These are phyloP conservation scores for Grosmannia clavigera DNA, from an alignment of 2,329 filamentous ascomycete species.

Conservation along the genomic window DNA sequence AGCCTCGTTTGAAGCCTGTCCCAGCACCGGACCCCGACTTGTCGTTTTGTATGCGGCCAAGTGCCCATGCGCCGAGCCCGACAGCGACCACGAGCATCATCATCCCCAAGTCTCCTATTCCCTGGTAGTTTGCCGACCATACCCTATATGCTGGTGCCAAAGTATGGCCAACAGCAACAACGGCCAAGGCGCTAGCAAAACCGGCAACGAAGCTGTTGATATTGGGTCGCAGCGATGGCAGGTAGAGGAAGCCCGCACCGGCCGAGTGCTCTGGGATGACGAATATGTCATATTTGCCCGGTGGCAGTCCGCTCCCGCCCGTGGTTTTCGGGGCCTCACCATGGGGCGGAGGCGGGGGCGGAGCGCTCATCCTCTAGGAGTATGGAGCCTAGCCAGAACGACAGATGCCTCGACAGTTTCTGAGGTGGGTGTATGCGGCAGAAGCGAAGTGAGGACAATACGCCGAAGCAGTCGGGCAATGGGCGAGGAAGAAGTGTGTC, in stretches of 20 bases:
- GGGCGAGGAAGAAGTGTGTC: neutral
- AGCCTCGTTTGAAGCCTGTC: neutral
- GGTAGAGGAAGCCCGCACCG: slow-evolving; percentile 80
- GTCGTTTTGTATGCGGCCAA: slow-evolving; percentile 52
- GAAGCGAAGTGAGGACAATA: neutral
- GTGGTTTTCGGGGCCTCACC: slow-evolving; percentile 62
- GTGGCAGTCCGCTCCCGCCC: slow-evolving; percentile 46
- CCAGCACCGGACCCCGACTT: slow-evolving; percentile 12
- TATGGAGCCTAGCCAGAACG: neutral
- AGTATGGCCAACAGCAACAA: slow-evolving; percentile 59
- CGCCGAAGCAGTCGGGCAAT: neutral
- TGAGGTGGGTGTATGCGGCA: neutral
- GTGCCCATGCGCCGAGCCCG: slow-evolving; percentile 65
- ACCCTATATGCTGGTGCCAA: slow-evolving; percentile 60
- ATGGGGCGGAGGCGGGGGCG: slow-evolving; percentile 78
- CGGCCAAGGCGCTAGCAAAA: slow-evolving; percentile 61
- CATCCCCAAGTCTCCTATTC: slow-evolving; percentile 62
- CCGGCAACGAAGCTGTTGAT: slow-evolving; percentile 86
- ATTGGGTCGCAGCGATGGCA: slow-evolving; percentile 79
- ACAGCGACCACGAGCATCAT: slow-evolving; percentile 59
- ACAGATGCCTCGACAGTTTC: neutral
- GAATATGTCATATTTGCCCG: slow-evolving; percentile 94
- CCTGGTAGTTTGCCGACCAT: slow-evolving; percentile 61
- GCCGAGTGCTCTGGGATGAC: slow-evolving; percentile 87
- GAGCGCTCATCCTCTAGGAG: slow-evolving; percentile 34